A percentile compares a stretch with the other conserved stretches of the same genome.
phyloP scores from a whole-genome alignment of 768 basidiomycete species.

The Lactifluus hygrophoroides region DNA sequence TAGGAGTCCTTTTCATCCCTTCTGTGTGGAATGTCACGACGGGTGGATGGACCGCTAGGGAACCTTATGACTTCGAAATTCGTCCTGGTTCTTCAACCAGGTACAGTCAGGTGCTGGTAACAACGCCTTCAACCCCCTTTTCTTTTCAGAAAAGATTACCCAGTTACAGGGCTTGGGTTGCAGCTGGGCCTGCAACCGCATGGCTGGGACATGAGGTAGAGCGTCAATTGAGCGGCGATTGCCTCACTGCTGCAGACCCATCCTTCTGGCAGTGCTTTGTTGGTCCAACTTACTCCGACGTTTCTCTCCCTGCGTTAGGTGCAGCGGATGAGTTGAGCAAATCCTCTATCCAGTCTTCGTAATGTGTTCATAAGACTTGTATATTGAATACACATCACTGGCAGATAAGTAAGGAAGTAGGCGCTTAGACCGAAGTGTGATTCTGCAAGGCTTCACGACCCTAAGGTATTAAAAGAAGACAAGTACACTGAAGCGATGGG shows the following conservation, averaged over 20 bases:
- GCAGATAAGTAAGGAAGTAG: neutral
- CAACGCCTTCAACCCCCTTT: neutral
- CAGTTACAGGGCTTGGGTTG: neutral
- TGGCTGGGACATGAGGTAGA: neutral
- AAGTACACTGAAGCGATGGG: neutral
- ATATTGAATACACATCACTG: neutral
- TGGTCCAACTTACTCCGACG: neutral
- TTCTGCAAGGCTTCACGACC: neutral
- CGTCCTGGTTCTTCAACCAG: neutral
- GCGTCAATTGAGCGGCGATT: neutral
- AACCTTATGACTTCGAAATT: neutral
- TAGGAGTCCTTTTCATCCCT: neutral
- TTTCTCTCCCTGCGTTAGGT: neutral
- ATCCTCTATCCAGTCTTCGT: neutral
- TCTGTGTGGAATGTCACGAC: neutral
- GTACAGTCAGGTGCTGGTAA: too few species aligned
- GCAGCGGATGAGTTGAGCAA: neutral
- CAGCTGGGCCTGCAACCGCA: neutral
- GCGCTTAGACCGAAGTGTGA: neutral
- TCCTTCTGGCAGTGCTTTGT: neutral
- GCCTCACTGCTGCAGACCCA: neutral
- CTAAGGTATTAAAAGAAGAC: conserved; percentile 1
- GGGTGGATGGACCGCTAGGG: too few species aligned
- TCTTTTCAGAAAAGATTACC: neutral
- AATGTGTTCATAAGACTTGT: neutral